These are phyloP conservation scores for Biancaea sappan DNA, from an alignment of 306 rosid genomes.

Conservation along the genomic window DNA sequence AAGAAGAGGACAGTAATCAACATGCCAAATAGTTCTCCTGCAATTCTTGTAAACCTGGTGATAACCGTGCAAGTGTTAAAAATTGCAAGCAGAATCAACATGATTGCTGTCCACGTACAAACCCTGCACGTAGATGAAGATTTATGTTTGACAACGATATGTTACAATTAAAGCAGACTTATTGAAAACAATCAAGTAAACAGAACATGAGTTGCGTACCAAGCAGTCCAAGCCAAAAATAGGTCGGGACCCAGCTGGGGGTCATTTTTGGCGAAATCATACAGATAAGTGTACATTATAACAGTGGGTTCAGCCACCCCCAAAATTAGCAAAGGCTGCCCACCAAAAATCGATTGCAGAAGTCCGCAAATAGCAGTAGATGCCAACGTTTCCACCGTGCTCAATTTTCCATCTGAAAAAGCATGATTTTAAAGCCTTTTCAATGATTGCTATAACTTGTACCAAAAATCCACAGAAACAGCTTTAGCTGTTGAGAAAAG, in stretches of 20 bases:
- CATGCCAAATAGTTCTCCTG: slow-evolving; percentile 20
- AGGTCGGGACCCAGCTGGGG: not conserved
- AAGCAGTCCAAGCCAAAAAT: slow-evolving; percentile 12
- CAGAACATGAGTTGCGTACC: not conserved
- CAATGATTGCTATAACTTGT: not conserved
- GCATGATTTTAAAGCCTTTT: not conserved
- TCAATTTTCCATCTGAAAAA: slow-evolving; percentile 18
- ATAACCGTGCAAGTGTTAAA: slow-evolving; percentile 8
- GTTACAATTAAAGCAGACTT: not conserved
- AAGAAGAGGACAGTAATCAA: slow-evolving; percentile 13
- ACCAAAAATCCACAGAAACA: not conserved
- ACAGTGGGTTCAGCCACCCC: slow-evolving; percentile 45
- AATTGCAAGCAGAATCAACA: slow-evolving; percentile 24
- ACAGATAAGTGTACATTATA: slow-evolving; percentile 53
- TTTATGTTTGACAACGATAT: not conserved
- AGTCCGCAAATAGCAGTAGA: slow-evolving; percentile 51
- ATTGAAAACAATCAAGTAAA: not conserved
- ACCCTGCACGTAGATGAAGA: slow-evolving; percentile 17
- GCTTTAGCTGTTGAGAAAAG: not conserved
- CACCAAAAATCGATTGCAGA: slow-evolving; percentile 66
- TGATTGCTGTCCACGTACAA: slow-evolving; percentile 11
- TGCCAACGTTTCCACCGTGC: slow-evolving; percentile 13
- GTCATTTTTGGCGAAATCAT: not conserved
- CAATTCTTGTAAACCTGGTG: slow-evolving; percentile 18
- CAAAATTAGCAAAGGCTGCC: slow-evolving; percentile 62